A percentile compares a stretch with the other conserved stretches of the same genome.
phyloP scores from a whole-genome alignment of 768 basidiomycete species.

The Dacryopinax spathularia region DNA sequence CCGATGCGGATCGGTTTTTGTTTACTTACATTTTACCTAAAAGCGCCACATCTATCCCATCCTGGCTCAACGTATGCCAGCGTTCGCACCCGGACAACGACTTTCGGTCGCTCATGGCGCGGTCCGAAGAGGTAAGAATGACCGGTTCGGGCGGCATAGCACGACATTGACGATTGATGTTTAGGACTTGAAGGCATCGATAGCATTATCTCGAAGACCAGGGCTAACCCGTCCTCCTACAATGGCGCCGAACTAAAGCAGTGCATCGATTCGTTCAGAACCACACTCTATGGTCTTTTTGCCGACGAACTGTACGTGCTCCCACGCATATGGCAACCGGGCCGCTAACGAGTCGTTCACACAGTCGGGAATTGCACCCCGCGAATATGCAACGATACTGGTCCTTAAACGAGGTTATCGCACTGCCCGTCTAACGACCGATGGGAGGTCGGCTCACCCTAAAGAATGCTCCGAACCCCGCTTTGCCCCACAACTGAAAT shows the following conservation, averaged over 20 bases:
- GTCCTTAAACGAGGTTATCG: slow-evolving; percentile 2
- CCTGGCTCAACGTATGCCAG: slow-evolving; percentile 7
- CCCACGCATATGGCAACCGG: no score
- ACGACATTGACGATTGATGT: slow-evolving; percentile 4
- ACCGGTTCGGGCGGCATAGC: background rate
- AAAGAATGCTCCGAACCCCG: background rate
- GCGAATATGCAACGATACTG: slow-evolving; percentile 10
- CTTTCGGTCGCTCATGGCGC: background rate
- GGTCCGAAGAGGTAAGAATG: background rate
- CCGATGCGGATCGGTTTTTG: background rate
- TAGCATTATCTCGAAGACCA: background rate
- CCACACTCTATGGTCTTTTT: slow-evolving; percentile 4
- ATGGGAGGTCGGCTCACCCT: background rate
- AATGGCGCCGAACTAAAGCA: slow-evolving; percentile 6
- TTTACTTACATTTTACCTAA: background rate
- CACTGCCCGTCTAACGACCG: background rate
- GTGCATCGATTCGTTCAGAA: slow-evolving; percentile 7
- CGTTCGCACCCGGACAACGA: slow-evolving; percentile 6
- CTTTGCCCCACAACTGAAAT: background rate
- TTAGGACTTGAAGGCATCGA: slow-evolving; percentile 6
- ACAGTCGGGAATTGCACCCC: slow-evolving; percentile 1
- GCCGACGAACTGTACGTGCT: slow-evolving; percentile 8
- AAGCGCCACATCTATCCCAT: slow-evolving; percentile 6
- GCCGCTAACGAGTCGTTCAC: background rate
- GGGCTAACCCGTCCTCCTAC: slow-evolving; percentile 2